These are phyloP conservation scores for Cyclotella choctawhatcheeana DNA, from an alignment of 108 stramenopile species.

Conservation along the genomic window DNA sequence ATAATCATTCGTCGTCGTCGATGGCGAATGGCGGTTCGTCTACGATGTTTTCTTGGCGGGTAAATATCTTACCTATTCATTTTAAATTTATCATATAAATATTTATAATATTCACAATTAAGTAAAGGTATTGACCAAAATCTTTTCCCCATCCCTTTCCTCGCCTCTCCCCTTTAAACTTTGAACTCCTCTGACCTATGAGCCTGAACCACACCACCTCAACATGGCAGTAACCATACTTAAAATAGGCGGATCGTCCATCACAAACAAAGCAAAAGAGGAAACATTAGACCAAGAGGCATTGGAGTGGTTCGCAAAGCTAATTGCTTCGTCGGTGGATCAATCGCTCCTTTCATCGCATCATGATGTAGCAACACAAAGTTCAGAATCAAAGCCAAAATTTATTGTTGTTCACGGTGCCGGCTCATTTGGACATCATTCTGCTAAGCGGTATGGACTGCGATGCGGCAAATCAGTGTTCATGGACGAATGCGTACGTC, in stretches of 20 bases:
- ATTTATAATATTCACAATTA: no score
- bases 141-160: no score
- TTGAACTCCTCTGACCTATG: no score
- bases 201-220: no score
- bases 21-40: no score
- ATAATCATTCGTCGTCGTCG: no score
- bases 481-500: constrained; percentile 20
- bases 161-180: no score
- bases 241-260: constrained; percentile 84
- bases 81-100: no score
- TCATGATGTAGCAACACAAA: not conserved
- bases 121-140: no score
- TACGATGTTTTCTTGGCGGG: no score
- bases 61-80: no score
- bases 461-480: constrained; percentile 52
- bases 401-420: constrained; percentile 81
- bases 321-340: constrained; percentile 43
- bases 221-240: constrained; percentile 65
- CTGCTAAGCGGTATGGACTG: constrained; percentile 73
- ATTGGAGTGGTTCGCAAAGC: constrained; percentile 66
- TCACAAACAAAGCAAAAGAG: constrained; percentile 69
- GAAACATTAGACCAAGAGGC: constrained; percentile 60
- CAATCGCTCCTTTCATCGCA: not conserved
- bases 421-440: constrained; percentile 83
- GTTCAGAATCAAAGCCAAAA: constrained; percentile 15